Percentiles rank a stretch among this genome's conserved stretches.
Conservation (phyloP, 2,329 filamentous ascomycete species). For the Neocucurbitaria cava region DNA sequence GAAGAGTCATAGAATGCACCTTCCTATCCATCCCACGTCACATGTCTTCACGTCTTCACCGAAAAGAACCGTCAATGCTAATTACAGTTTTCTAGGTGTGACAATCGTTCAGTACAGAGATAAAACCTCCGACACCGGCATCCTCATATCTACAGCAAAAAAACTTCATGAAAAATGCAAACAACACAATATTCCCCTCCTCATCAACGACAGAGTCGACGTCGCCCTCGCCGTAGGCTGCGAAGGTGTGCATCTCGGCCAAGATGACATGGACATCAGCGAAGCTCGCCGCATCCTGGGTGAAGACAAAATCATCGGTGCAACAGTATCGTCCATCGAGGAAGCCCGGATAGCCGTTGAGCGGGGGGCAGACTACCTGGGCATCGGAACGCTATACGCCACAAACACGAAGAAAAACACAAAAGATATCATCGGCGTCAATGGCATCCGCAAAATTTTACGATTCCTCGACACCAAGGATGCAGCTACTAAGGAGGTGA, state of each 20-base stretch:
- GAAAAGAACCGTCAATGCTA: neutral
- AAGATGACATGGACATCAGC: slow-evolving; percentile 82
- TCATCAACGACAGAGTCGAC: slow-evolving; percentile 94
- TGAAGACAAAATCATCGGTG: slow-evolving; percentile 80
- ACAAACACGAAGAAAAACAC: slow-evolving; percentile 85
- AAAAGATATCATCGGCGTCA: slow-evolving; percentile 78
- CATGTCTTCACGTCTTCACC: neutral
- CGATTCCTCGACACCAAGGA: slow-evolving; percentile 59
- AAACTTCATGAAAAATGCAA: slow-evolving; percentile 75
- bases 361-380: slow-evolving; percentile 86
- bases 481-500: slow-evolving; percentile 38
- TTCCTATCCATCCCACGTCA: neutral
- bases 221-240: slow-evolving; percentile 84
- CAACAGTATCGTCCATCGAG: slow-evolving; percentile 77
- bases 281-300: slow-evolving; percentile 77
- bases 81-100: slow-evolving; percentile 57
- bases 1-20: neutral
- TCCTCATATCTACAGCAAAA: slow-evolving; percentile 73
- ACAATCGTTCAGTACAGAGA: slow-evolving; percentile 91
- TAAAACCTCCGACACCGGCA: slow-evolving; percentile 78
- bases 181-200: slow-evolving; percentile 73
- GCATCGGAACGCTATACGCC: slow-evolving; percentile 87
- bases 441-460: slow-evolving; percentile 73
- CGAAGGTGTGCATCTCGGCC: slow-evolving; percentile 92
- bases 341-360: slow-evolving; percentile 76